Percentiles rank a stretch among this genome's conserved stretches.
Conservation (phyloP, 1,139 yeast genomes). For the Candida sp. region DNA sequence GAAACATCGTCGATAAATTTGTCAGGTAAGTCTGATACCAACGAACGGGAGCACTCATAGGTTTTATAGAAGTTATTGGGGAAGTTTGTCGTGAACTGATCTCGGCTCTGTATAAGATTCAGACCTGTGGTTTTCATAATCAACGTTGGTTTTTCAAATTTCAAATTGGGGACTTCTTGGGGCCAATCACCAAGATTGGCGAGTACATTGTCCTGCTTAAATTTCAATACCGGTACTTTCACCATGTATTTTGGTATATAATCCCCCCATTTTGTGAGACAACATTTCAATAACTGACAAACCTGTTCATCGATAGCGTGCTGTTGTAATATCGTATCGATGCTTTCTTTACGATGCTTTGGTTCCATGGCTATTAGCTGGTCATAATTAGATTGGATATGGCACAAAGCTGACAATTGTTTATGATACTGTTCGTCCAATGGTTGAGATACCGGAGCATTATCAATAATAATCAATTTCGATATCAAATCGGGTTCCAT, state of each 20-base stretch:
- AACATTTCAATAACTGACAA: slow-evolving; percentile 27
- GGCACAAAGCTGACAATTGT: slow-evolving; percentile 32
- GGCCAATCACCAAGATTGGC: slow-evolving; percentile 45
- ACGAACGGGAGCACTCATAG: slow-evolving; percentile 46
- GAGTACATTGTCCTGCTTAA: slow-evolving; percentile 23
- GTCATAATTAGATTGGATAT: slow-evolving; percentile 18
- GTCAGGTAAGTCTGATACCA: slow-evolving; percentile 38
- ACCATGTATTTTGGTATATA: slow-evolving; percentile 16
- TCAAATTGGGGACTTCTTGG: slow-evolving; percentile 13
- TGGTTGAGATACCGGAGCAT: slow-evolving; percentile 34
- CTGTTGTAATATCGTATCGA: slow-evolving; percentile 16
- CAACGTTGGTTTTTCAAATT: slow-evolving; percentile 33
- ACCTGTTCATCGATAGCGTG: slow-evolving; percentile 22
- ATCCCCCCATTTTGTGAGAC: slow-evolving; percentile 18
- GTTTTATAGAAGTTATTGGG: slow-evolving; percentile 21
- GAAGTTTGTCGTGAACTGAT: slow-evolving; percentile 35
- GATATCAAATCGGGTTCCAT: slow-evolving; percentile 33
- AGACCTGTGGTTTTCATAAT: slow-evolving; percentile 41
- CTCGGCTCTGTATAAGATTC: slow-evolving; percentile 30
- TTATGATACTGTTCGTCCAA: slow-evolving; percentile 21
- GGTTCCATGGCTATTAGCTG: not conserved
- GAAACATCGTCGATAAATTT: slow-evolving; percentile 25
- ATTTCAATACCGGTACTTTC: slow-evolving; percentile 24
- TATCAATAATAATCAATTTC: slow-evolving; percentile 45
- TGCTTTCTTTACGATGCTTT: slow-evolving; percentile 1